These are phyloP conservation scores for Neofusicoccum umdonicola DNA, from an alignment of 2,329 filamentous ascomycete genomes.

Conservation along the genomic window DNA sequence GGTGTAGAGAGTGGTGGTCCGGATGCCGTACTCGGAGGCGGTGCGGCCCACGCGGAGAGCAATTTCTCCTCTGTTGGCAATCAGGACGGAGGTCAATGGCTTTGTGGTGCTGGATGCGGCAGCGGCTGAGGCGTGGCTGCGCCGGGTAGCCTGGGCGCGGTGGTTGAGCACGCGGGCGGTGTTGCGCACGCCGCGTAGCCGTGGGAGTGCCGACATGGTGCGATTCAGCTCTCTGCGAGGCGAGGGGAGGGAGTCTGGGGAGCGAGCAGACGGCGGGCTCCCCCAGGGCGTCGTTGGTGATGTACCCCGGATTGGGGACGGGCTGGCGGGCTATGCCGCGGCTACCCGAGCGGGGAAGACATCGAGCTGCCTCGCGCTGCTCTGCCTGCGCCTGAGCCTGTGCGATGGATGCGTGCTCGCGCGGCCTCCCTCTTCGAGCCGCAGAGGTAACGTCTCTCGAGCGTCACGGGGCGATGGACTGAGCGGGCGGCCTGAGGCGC, in stretches of 20 bases:
- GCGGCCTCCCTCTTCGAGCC: neutral
- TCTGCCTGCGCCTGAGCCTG: neutral
- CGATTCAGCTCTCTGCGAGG: neutral
- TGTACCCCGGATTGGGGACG: neutral
- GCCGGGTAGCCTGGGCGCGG: neutral
- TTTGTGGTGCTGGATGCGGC: neutral
- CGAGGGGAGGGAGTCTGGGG: conserved; percentile 16
- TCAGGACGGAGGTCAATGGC: conserved; percentile 71
- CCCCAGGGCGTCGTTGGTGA: conserved; percentile 20
- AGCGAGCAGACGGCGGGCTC: conserved; percentile 25
- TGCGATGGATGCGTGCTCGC: neutral
- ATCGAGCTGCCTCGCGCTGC: too few relatives aligned
- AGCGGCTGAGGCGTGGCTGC: neutral
- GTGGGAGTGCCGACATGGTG: neutral
- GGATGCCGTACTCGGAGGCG: conserved; percentile 82
- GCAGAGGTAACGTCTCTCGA: neutral
- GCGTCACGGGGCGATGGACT: neutral
- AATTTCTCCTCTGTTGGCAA: conserved; percentile 96
- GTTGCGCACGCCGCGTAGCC: neutral
- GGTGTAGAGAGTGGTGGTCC: conserved; percentile 92
- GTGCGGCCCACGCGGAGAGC: conserved; percentile 89
- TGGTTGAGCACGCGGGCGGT: conserved; percentile 2
- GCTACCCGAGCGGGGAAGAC: conserved; percentile 10
- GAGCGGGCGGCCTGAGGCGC: neutral
- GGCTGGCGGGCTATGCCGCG: conserved; percentile 5